Evolutionary conservation across 768 basidiomycete species (phyloP), one percentile per base, ranked within the genome.

Genomic region (Pleurotus pulmonarius): DNA sequence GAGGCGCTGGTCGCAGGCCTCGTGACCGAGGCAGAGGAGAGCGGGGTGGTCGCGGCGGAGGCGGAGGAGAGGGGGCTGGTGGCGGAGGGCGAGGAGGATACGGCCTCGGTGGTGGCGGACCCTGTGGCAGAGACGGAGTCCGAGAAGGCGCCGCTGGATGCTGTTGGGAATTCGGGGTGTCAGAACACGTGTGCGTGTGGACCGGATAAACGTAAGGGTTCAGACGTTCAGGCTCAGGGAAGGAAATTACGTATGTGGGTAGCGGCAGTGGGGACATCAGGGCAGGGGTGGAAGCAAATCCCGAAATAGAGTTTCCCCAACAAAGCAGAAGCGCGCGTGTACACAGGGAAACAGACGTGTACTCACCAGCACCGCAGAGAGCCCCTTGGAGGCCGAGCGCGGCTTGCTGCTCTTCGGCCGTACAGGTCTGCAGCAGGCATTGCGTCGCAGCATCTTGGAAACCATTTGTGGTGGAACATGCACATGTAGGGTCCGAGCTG

Each of bases 311-410:
- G 34, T n/a, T 26, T 7, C 38, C 29, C 16, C 26, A 15, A 37
- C 29, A 49, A 49, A 49, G 34, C 1, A 37, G 38, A 13, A 44
- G 20, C 16, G 15, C 16, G 20, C n/a, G 43, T 20, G 24, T 18
- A 3, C 16, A 24, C 13, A 40, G 38, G 38, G 9, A n/a, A 49
- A 16, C n/a, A 49, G 26, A 49, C 15, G 22, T 18, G 11, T 12
- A 38, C 51, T 15, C n/a, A 52, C 51, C 51, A 39, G 37, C 51
- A 25, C 51, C 51, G 37, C 51, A 52, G n/a, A 52, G 22, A 41
- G 51, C 51, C 13, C 7, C 16, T 7, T 52, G 51, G 11, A 52
- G 38, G 41, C 51, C 51, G 12, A 52, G 51, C 2, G 51, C 51
- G 40, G 51, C 39, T 25, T 52, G 51, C 25, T 43, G 51, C 11